Evolutionary conservation across 352 stramenopile species (phyloP), one percentile per base, ranked within the genome.

Genomic region (Proteromonas lacertae): DNA sequence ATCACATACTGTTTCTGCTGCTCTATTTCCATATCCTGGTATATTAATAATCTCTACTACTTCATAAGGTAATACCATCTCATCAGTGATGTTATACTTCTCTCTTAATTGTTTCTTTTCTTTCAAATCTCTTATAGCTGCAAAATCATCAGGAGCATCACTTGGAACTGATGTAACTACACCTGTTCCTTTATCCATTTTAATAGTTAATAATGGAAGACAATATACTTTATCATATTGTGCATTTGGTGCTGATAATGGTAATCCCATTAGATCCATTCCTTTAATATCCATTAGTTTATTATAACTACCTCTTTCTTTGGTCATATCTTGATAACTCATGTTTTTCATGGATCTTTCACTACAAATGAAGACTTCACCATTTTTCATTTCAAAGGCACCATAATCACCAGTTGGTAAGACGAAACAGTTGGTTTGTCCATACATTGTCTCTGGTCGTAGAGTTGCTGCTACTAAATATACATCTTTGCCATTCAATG

Each of bases 391-490:
- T 36, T 88, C 55, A 61, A 86, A 98, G 3, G 79, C 81, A 40
- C 84, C 84, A 57, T 99, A 99, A 55, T 94, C 75, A 40, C 83
- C 86, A 16, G 84, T 72, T 6, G 88, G 88, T 28, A 98, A 64
- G 43, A 97, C 79, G 48, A 94, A 99, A 65, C 84, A 97, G 64
- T 98, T 97, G 9, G 88, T 98, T 64, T 97, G 88, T 5, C 88
- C 88, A 52, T 94, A 92, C 74, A 99, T 96, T 31, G 88, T 99
- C 60, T 98, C 88, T 0, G 88, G 80, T 41, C 88, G 73, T 23
- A 99, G 64, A 23, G 88, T 99, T 3, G 88, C 88, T 1, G 88
- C 79, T 2, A 87, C 83, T 29, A 99, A 51, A 55, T 76, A 98
- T 9, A 97, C 73, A 48, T 83, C 70, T 41, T 63, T 66, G 1